Base-by-base conservation (phyloP, 495 filamentous ascomycete genomes). In the Aspergillus hancockii region DNA sequence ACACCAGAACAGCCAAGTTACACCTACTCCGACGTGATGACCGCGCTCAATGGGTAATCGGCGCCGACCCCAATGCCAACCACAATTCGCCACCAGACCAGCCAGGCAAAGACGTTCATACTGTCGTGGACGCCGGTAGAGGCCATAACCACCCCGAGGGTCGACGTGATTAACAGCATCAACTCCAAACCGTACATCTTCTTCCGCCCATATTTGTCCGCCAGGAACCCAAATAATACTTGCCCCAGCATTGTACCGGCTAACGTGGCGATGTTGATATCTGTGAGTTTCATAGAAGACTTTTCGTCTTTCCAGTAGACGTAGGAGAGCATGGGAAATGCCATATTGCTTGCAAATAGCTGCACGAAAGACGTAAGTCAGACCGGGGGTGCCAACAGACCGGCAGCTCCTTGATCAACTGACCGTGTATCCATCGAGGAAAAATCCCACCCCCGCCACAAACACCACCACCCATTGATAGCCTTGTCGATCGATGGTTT, bases 351-450 rank as follows among this genome's bases (percentile, higher is more conserved):
- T 21, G 84, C 83, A 62, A 90, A 90, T 16, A 83, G 66, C 80
- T 83, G 45, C 9, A 14, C 9, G 10, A 0, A 41, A 47, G 10
- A 59, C 31, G 23, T 38, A 16, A 22, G 10, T 34, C 14, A n/a
- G 8, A 7, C 50, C 12, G 2, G 8, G 32, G 14, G 3, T 8
- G 38, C 30, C 14, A 16, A 3, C n/a, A 21, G 13, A 10, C 8
- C 1, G 25, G 2, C 38, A 54, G 7, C 21, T 21, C 9, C 9
- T 10, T 41, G 40, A 23, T 38, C 8, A 18, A 69, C 73, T 54
- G 52, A 92, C 87, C 38, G 83, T 85, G 59, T 88, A 89, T 60
- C 83, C 84, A 71, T 88, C 85, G 10, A 87, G 85, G 53, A 90
- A 82, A 64, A 90, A 90, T 18, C 87, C 87, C 1, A 85, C 81